Percentiles rank a stretch among this genome's conserved stretches.
phyloP scores from a whole-genome alignment of 2,329 filamentous ascomycete genomes.

The Fusarium dimerum region DNA sequence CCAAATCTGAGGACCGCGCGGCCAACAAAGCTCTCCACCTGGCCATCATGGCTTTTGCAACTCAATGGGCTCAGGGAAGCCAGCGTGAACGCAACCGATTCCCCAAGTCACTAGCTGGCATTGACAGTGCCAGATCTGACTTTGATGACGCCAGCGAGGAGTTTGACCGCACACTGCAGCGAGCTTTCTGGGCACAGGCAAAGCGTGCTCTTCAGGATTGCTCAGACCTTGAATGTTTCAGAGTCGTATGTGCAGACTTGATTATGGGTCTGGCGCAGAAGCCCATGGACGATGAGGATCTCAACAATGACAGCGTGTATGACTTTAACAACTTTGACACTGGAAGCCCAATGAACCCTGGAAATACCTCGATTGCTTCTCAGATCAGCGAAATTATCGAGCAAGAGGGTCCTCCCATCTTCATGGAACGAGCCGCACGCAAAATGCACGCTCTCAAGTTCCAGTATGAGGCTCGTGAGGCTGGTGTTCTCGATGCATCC shows the following conservation, averaged over 20 bases:
- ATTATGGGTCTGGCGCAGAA: slow-evolving; percentile 41
- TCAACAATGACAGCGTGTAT: slow-evolving; percentile 16
- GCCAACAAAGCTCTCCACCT: slow-evolving; percentile 21
- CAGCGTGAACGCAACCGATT: slow-evolving; percentile 19
- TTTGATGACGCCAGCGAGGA: slow-evolving; percentile 31
- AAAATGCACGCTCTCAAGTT: slow-evolving; percentile 31
- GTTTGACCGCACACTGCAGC: slow-evolving; percentile 39
- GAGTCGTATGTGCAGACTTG: slow-evolving; percentile 39
- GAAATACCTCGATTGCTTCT: slow-evolving; percentile 23
- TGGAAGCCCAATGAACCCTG: slow-evolving; percentile 20
- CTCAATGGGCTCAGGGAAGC: slow-evolving; percentile 28
- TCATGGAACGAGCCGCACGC: slow-evolving; percentile 25
- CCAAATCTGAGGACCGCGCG: slow-evolving; percentile 18
- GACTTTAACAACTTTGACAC: slow-evolving; percentile 17
- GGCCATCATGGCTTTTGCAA: slow-evolving; percentile 28
- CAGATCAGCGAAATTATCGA: slow-evolving; percentile 21
- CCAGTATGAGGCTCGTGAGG: slow-evolving; percentile 21
- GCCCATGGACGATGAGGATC: slow-evolving; percentile 18
- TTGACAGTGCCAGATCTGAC: slow-evolving; percentile 17
- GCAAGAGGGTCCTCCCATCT: slow-evolving; percentile 19
- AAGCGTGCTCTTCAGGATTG: slow-evolving; percentile 35
- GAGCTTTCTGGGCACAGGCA: slow-evolving; percentile 39
- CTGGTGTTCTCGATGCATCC: slow-evolving; percentile 27
- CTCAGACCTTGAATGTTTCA: slow-evolving; percentile 37
- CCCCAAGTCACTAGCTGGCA: background rate